Evolutionary conservation across 1,284 basidiomycete genomes (phyloP), one percentile per base, ranked within the genome.

Genomic region (Afroboletus lepidellus): DNA sequence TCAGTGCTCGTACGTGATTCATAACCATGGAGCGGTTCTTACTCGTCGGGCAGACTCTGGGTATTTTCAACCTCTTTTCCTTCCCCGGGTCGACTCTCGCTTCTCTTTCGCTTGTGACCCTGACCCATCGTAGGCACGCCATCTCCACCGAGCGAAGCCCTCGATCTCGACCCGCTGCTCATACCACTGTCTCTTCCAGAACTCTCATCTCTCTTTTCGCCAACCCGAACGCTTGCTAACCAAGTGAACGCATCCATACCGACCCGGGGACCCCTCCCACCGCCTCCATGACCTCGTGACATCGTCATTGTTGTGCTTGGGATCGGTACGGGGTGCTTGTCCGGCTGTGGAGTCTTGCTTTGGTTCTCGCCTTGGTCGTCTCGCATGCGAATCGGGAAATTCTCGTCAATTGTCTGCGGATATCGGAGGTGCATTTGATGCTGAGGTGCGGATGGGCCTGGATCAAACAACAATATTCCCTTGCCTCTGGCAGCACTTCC

Each of bases 41-140:
- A 90, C 87, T 94, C 92, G 54, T 94, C 90, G 58, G 90, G 87
- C 53, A 94, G 72, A 33, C 78, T 80, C 55, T 85, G 84, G 16
- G 70, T 69, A 30, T 72, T 72, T 25, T 77, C 76, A 1, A 70
- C 69, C n/a, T 72, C 71, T 55, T 63, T 71, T 36, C 60, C 72
- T 47, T 81, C 77, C 44, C 72, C 70, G 34, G 70, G 71, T 41
- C 69, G 67, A 60, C 80, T 82, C 12, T 71, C 70, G 55, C 76
- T 79, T 58, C 79, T 70, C 54, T 65, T 66, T 46, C 71, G 65
- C 49, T 55, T 64, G 41, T 54, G 57, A 37, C 49, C 56, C 13
- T 54, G 54, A 23, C 43, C 33, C 8, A 47, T 49, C 21, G 37
- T 33, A 60, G 41, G 38, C 13, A 60, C 69, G 45, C 51, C 60